Evolutionary conservation across 306 rosid genomes (phyloP).

Genomic region (Astragalus membranaceus): DNA sequence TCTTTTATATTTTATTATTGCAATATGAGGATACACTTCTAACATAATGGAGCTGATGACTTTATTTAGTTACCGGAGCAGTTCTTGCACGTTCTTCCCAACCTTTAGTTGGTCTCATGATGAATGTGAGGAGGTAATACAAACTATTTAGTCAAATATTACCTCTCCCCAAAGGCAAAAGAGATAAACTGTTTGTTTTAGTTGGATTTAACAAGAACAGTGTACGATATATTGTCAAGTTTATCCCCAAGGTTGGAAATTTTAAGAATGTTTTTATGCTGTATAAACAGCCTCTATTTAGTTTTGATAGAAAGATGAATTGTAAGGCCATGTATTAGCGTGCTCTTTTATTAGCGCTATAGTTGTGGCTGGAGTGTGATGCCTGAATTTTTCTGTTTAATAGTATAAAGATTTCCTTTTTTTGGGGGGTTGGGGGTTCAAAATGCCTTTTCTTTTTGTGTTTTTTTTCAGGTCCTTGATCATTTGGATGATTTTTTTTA

Average conservation of each 20-base stretch:
- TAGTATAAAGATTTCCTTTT: not conserved
- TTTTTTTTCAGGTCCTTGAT: not conserved
- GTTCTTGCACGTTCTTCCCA: conserved; percentile 99
- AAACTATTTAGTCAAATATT: conserved; percentile 15
- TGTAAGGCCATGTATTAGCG: not conserved
- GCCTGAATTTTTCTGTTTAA: not conserved
- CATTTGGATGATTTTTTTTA: not conserved
- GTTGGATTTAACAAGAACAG: not conserved
- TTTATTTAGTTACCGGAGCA: conserved; percentile 77
- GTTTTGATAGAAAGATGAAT: not conserved
- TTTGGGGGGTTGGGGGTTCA: not conserved
- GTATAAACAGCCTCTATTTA: not conserved
- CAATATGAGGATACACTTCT: conserved; percentile 3
- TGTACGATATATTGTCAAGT: not conserved
- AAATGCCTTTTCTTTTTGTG: not conserved
- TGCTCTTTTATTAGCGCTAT: not conserved
- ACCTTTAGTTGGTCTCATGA: conserved; percentile 95
- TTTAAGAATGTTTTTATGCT: not conserved
- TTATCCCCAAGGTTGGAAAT: conserved; percentile 1
- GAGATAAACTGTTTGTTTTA: not conserved
- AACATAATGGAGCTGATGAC: conserved; percentile 19
- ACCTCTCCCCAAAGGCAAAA: not conserved
- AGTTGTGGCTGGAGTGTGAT: not conserved
- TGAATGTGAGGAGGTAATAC: conserved; percentile 93
- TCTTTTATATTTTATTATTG: conserved; percentile 19